Evolutionary conservation across 179 eudicot species (phyloP), one percentile per base, ranked within the genome.

Genomic region (Silene noctiflora): DNA sequence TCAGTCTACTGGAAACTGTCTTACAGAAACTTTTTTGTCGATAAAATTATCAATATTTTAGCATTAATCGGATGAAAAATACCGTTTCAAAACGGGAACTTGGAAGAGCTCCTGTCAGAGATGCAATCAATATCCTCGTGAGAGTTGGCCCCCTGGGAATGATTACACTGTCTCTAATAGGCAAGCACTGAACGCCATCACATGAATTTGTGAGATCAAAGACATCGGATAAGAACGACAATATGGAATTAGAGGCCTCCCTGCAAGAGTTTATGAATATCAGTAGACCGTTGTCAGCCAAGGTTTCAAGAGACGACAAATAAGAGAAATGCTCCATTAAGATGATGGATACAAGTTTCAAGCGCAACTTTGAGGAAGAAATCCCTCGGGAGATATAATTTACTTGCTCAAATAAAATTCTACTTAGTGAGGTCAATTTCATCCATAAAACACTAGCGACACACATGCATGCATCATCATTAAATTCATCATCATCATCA

Each of bases 181-280:
- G 77, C 61, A 75, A 62, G 72, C 81, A 96, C 75, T 84, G 87
- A 63, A 83, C 76, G 19, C 96, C 91, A 11, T 84, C 87, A 67
- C 80, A 87, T 21, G 94, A 86, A 64, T 90, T 93, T 71, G 79
- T 83, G 72, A 95, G 86, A 80, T 93, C 99, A 82, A 93, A 89
- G 72, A 96, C 86, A 74, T 93, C 99, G 2, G 98, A 87, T 71
- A 96, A 80, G 87, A 93, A 96, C 65, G 88, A 87, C 78, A 96
- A 83, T 81, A 96, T 93, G 71, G 99, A 96, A 84, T 86, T 93
- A 77, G 94, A 93, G 19, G 99, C 99, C 84, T 93, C 99, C 91
- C 99, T 96, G 92, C 84, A 87, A 80, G 60, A 64, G 68, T 42
- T 19, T 19, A 77, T 2, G n/a, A 20, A 19, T 21, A 21, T 35